Evolutionary conservation across 495 filamentous ascomycete species (phyloP), one percentile per base, ranked within the genome.

Genomic region (Penicillium samsonianum): DNA sequence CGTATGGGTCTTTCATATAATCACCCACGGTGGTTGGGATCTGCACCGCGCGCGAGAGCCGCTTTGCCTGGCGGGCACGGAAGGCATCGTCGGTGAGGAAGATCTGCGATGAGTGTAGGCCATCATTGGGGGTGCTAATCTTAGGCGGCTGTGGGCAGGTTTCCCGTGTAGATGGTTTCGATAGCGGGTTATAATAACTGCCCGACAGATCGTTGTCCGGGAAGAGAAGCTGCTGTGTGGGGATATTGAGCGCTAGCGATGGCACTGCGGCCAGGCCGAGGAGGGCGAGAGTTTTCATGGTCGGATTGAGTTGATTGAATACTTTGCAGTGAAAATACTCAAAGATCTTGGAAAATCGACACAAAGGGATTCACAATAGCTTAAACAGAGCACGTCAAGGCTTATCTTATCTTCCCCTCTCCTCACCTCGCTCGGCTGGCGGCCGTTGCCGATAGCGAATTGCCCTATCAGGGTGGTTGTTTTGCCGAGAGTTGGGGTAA

Each of bases 21-120:
- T 77, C 74, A 10, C 61, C 65, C 35, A 77, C 63, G 3, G 65
- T 66, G 12, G 74, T 77, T 26, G 71, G 71, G 17, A 73, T 56
- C 42, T 76, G 73, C 22, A 78, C 72, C 0, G 75, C 73, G 26
- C 57, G 55, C 2, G 75, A 76, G 16, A 78, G 66, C 16, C 75
- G 65, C 14, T 65, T 30, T 22, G 63, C 71, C 58, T 77, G 74
- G 25, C 62, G 71, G 16, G 65, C 57, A 12, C 69, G 72, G 46
- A 73, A 67, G 1, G 59, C 46, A 20, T 57, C 59, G 50, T 76
- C 70, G 26, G 68, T 47, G 23, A 77, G 57, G 47, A 74, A 75
- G 3, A 35, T 53, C 28, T 69, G 45, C 8, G 71, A 59, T 1
- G 68, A 56, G 25, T 67, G 62, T 0, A 77, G 41, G 3, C 65